Evolutionary conservation across 345 rosid genomes (phyloP).

Genomic region (Gynandropsis gynandra): DNA sequence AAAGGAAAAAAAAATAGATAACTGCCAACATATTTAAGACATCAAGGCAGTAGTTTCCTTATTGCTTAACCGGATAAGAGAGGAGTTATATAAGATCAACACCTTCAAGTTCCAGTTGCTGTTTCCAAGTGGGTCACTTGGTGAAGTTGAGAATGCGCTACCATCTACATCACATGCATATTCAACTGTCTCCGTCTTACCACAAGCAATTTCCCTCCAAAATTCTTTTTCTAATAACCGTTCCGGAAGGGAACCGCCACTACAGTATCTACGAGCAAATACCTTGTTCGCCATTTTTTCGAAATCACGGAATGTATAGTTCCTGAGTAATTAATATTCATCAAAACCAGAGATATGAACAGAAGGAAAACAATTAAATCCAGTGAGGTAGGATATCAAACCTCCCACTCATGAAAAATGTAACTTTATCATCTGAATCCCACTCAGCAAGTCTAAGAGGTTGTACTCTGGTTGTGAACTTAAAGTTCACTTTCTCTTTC

Average conservation of each 20-base stretch:
- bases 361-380: constrained; percentile 6
- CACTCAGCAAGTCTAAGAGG: constrained; percentile 98
- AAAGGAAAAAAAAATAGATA: constrained; percentile 17
- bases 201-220: constrained; percentile 94
- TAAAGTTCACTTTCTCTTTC: constrained; percentile 85
- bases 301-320: constrained; percentile 84
- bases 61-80: constrained; percentile 7
- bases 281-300: constrained; percentile 99
- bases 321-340: constrained; percentile 53
- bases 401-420: constrained; percentile 99
- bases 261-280: constrained; percentile 88
- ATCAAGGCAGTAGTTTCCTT: background rate
- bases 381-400: constrained; percentile 27
- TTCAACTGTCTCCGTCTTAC: constrained; percentile 96
- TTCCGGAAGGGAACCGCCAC: constrained; percentile 85
- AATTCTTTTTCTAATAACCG: constrained; percentile 95
- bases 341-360: constrained; percentile 11
- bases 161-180: constrained; percentile 99
- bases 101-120: constrained; percentile 99
- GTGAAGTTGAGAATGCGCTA: constrained; percentile 93
- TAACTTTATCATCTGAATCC: constrained; percentile 86
- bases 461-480: constrained; percentile 95
- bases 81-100: constrained; percentile 27
- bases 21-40: constrained; percentile 4
- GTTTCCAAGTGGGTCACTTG: constrained; percentile 82